Evolutionary conservation across 495 filamentous ascomycete species (phyloP).

Genomic region (Neurospora sublineolata): DNA sequence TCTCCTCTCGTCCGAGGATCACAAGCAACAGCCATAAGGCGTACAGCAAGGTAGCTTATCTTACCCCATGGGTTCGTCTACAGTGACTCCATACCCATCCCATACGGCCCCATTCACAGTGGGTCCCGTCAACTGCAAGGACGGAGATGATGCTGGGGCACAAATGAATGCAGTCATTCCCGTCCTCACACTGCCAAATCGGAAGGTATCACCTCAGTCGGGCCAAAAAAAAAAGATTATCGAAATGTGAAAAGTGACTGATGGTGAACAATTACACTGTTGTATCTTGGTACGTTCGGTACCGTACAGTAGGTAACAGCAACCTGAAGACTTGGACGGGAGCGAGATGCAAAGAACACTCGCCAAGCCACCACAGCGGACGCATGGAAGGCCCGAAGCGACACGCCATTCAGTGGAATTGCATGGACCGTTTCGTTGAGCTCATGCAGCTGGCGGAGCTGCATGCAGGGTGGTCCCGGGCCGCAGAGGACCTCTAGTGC

Average conservation of each 20-base stretch:
- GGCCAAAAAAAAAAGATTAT: too few relatives aligned
- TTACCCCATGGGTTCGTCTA: background rate
- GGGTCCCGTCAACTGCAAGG: background rate
- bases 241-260: background rate
- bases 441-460: too few relatives aligned
- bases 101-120: background rate
- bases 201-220: too few relatives aligned
- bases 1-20: too few relatives aligned
- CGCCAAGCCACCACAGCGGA: background rate
- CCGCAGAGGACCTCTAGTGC: too few relatives aligned
- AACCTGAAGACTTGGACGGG: background rate
- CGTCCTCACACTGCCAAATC: background rate
- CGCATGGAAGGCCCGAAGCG: background rate
- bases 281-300: background rate
- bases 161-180: background rate
- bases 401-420: too few relatives aligned
- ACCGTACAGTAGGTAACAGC: background rate
- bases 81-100: background rate
- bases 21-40: too few relatives aligned
- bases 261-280: background rate
- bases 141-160: background rate
- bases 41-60: too few relatives aligned
- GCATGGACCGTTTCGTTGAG: too few relatives aligned
- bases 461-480: too few relatives aligned
- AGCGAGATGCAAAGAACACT: background rate